Evolutionary conservation across 2,329 filamentous ascomycete genomes (phyloP), one percentile per base, ranked within the genome.

Genomic region (Fusarium nurragi): DNA sequence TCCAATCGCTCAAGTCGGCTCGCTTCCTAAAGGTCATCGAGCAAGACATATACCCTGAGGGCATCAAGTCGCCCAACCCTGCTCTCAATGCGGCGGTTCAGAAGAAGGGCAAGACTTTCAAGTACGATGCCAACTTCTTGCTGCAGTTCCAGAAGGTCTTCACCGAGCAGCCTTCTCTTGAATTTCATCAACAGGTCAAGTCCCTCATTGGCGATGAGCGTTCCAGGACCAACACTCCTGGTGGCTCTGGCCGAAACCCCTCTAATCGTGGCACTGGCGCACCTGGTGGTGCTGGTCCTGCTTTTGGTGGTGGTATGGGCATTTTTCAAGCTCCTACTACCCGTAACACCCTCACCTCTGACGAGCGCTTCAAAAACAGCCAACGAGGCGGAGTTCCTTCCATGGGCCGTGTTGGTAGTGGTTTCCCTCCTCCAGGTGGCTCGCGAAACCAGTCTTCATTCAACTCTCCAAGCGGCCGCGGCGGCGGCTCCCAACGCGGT

Each of bases 81-180:
- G 92, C 94, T 4, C 81, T 97, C 67, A 99, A 98, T 77, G 83
- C 86, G 37, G 90, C 90, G 16, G 90, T 92, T 25, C 84, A 87
- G 30, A 92, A 90, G 77, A 94, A 94, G 81, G 88, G 88, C 60
- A 90, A 88, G 77, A 90, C 88, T 38, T 97, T 96, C 83, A 94
- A 96, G 77, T 99, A 99, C 78, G 93, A 98, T 79, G 92, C 94
- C 73, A 90, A 90, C 71, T 99, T 99, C 83, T 82, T 99, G 79
- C 84, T 99, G 26, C 95, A 99, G 76, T 99, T 99, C 84, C 92
- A 97, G 80, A 87, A 87, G 71, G 93, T 97, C 19, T 99, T 97
- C 81, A 96, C 93, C 64, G 95, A 99, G 83, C 96, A 97, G 80
- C 95, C 95, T 14, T 97, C 93, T 1, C 79, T 94, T 39, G 94